Conservation (phyloP, 2,329 filamentous ascomycete genomes). For the Trichophyton mentagrophytes region DNA sequence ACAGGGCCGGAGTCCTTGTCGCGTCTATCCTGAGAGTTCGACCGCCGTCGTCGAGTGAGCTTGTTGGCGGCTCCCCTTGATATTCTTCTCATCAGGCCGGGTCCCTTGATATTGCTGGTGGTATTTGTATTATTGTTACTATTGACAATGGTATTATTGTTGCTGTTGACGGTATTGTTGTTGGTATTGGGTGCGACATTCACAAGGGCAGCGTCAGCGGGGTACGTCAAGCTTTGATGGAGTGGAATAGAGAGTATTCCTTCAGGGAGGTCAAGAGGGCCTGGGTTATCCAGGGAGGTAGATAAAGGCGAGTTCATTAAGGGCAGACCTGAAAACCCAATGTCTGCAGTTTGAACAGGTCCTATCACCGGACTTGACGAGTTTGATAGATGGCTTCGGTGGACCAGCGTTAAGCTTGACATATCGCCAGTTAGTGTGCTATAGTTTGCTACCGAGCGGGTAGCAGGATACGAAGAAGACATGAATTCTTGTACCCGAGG, state of each 20-base stretch:
- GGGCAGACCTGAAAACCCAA: not conserved
- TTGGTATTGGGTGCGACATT: not conserved
- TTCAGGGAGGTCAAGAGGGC: slow-evolving; percentile 59
- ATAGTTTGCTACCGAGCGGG: slow-evolving; percentile 11
- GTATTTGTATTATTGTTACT: not conserved
- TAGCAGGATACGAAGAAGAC: slow-evolving; percentile 16
- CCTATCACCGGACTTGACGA: slow-evolving; percentile 19
- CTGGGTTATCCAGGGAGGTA: slow-evolving; percentile 25
- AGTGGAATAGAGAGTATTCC: slow-evolving; percentile 43
- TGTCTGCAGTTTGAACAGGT: slow-evolving; percentile 17
- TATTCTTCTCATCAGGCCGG: slow-evolving; percentile 66
- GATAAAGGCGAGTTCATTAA: not conserved
- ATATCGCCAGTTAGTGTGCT: slow-evolving; percentile 14
- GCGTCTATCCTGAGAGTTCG: slow-evolving; percentile 62
- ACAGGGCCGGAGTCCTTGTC: slow-evolving; percentile 84
- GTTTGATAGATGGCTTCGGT: slow-evolving; percentile 6
- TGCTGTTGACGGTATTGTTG: not conserved
- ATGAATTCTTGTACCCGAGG: slow-evolving; percentile 27
- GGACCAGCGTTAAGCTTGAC: slow-evolving; percentile 1
- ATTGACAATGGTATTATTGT: slow-evolving; percentile 24
- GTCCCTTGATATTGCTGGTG: slow-evolving; percentile 35
- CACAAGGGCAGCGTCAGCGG: not conserved
- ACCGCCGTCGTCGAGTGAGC: slow-evolving; percentile 58
- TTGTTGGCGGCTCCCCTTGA: slow-evolving; percentile 67
- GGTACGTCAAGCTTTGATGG: not conserved